Percentiles rank a stretch among this genome's conserved stretches.
phyloP scores from a whole-genome alignment of 2,329 filamentous ascomycete species.

The Fusarium tupiense region DNA sequence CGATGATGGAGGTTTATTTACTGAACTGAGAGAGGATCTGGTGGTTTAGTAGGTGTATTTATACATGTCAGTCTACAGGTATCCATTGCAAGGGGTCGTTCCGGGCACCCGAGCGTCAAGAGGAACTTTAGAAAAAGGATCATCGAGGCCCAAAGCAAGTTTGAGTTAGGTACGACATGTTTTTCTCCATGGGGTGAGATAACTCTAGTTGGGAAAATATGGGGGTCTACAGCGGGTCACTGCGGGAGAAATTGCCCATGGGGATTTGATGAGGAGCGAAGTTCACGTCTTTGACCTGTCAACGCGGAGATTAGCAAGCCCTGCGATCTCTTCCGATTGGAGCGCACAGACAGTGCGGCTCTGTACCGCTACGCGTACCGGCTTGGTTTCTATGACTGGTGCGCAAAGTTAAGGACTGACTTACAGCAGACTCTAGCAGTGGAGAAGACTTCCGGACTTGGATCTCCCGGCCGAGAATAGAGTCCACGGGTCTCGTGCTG shows the following conservation, averaged over 20 bases:
- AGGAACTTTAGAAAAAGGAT: neutral
- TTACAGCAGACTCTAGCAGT: neutral
- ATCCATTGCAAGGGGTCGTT: constrained; percentile 1
- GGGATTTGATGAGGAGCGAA: neutral
- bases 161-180: neutral
- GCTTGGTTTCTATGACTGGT: constrained; percentile 5
- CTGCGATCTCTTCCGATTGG: constrained; percentile 1
- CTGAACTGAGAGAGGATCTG: neutral
- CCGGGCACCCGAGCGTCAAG: constrained; percentile 2
- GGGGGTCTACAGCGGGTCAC: constrained; percentile 12
- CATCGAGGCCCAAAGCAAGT: neutral
- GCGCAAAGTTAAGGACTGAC: neutral
- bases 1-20: neutral
- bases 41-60: constrained; percentile 9
- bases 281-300: neutral
- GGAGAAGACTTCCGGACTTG: neutral
- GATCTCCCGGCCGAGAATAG: neutral
- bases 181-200: constrained; percentile 1
- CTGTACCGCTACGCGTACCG: neutral
- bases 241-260: constrained; percentile 6
- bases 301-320: neutral
- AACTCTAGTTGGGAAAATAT: constrained; percentile 8
- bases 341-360: constrained; percentile 13
- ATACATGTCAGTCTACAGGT: neutral
- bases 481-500: neutral